Evolutionary conservation across 2,329 filamentous ascomycete genomes (phyloP), one percentile per base, ranked within the genome.

Genomic region (Phyllosticta capitalensis): DNA sequence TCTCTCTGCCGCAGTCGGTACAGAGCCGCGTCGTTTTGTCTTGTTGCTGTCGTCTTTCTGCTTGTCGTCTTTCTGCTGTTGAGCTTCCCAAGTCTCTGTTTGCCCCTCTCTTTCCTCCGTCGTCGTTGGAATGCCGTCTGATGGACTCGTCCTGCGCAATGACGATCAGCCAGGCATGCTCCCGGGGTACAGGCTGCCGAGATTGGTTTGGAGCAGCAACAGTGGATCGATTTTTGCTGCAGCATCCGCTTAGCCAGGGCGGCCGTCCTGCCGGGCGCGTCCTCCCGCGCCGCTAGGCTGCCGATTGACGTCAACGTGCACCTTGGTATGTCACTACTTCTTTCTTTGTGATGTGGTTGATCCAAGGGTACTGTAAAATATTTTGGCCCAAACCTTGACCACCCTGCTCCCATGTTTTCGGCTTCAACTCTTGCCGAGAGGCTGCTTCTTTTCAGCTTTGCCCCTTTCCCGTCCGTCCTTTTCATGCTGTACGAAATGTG

Each of bases 281-380:
- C 56, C 50, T 59, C 56, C 56, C 56, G 56, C 56, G 22, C 51
- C 52, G 56, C 49, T 58, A 58, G 55, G 56, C 56, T 59, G 56
- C 56, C 52, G 56, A 52, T 52, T 59, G 56, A 59, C 56, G 56
- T 59, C 56, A 59, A 59, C 38, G 38, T 45, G 17, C 38, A n/a
- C 38, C 17, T 45, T 45, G 38, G 17, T n/a, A 45, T 45, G 38
- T 19, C 38, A 45, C n/a, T 45, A n/a, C 38, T n/a, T 19, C 17
- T 19, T 45, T 45, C 38, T 45, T 45, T 45, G 38, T 45, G 38
- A n/a, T n/a, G 38, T 26, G 7, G 24, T 45, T 45, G 38, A 45
- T 45, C 38, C 38, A 45, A 45, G 38, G 38, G 38, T 45, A 26
- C 24, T 26, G 24, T 7, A n/a, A 45, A 45, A 45, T 45, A 45